phyloP scores from a whole-genome alignment of 2,329 filamentous ascomycete genomes.

The Trichoderma cornu-damae region DNA sequence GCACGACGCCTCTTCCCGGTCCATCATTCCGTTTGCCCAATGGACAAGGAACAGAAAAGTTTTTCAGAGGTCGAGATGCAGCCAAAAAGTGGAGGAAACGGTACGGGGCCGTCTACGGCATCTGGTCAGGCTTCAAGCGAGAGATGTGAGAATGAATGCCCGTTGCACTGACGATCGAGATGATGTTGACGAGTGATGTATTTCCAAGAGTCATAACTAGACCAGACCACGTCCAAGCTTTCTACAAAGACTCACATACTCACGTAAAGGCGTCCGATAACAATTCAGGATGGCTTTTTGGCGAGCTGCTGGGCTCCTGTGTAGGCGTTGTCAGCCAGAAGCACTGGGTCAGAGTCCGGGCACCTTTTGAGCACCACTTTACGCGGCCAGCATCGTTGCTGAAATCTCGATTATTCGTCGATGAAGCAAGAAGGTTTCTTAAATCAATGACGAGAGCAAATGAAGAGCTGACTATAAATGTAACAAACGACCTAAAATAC shows the following conservation, averaged over 20 bases:
- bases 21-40: slow-evolving; percentile 11
- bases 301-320: slow-evolving; percentile 13
- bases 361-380: slow-evolving; percentile 15
- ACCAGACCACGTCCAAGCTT: slow-evolving; percentile 5
- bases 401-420: not conserved
- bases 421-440: not conserved
- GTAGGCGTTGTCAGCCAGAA: slow-evolving; percentile 12
- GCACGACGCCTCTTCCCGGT: not conserved
- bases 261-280: slow-evolving; percentile 15
- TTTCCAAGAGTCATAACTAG: slow-evolving; percentile 8
- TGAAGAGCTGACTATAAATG: not conserved
- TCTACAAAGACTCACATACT: slow-evolving; percentile 16
- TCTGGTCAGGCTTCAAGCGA: slow-evolving; percentile 16
- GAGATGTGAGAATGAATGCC: slow-evolving; percentile 13
- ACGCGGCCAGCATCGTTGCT: not conserved
- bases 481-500: slow-evolving; percentile 11
- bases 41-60: slow-evolving; percentile 18
- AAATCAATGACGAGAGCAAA: not conserved
- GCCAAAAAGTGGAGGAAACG: not conserved
- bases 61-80: slow-evolving; percentile 6
- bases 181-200: too few species aligned
- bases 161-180: too few species aligned
- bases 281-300: slow-evolving; percentile 16
- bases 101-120: slow-evolving; percentile 10
- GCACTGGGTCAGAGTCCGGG: slow-evolving; percentile 7